These are phyloP conservation scores for Aureobasidium zeae DNA, from an alignment of 2,329 filamentous ascomycete genomes.

Conservation along the genomic window DNA sequence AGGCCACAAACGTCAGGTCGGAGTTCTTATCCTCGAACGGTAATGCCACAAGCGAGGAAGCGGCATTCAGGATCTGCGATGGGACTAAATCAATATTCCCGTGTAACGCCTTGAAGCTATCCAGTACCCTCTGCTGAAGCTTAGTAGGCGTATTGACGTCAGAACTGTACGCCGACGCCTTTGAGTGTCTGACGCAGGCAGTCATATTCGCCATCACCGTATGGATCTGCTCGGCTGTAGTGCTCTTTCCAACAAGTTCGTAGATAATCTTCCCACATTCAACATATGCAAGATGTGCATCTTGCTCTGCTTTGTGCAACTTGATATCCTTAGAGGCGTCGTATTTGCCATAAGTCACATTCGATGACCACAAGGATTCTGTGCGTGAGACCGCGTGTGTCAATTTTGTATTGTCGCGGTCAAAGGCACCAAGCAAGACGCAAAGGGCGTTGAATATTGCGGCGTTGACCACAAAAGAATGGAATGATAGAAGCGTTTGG, in stretches of 20 bases:
- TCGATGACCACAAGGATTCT: slow-evolving; percentile 26
- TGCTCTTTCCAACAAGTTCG: slow-evolving; percentile 55
- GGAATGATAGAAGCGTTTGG: slow-evolving; percentile 38
- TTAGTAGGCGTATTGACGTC: slow-evolving; percentile 66
- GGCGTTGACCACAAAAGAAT: slow-evolving; percentile 33
- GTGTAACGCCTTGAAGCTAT: slow-evolving; percentile 57
- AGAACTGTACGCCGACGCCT: slow-evolving; percentile 56
- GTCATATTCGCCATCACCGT: slow-evolving; percentile 64
- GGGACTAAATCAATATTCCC: slow-evolving; percentile 57
- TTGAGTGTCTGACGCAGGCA: slow-evolving; percentile 61
- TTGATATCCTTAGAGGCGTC: slow-evolving; percentile 16
- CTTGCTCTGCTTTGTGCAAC: slow-evolving; percentile 51
- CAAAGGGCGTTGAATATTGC: slow-evolving; percentile 35
- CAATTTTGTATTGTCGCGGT: slow-evolving; percentile 20
- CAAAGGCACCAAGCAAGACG: slow-evolving; percentile 30
- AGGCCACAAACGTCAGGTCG: slow-evolving; percentile 75
- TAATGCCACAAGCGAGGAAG: slow-evolving; percentile 62
- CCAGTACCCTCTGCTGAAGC: slow-evolving; percentile 60
- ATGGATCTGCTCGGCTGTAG: slow-evolving; percentile 54
- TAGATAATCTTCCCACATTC: slow-evolving; percentile 69
- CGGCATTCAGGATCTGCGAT: slow-evolving; percentile 56
- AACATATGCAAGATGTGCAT: slow-evolving; percentile 77
- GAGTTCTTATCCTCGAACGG: slow-evolving; percentile 46
- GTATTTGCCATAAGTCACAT: too few relatives aligned
- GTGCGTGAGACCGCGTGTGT: slow-evolving; percentile 24